A percentile compares a stretch with the other conserved stretches of the same genome.
Evolutionary conservation across 768 basidiomycete species (phyloP).

Genomic region (Xerocomellus dryophilus): DNA sequence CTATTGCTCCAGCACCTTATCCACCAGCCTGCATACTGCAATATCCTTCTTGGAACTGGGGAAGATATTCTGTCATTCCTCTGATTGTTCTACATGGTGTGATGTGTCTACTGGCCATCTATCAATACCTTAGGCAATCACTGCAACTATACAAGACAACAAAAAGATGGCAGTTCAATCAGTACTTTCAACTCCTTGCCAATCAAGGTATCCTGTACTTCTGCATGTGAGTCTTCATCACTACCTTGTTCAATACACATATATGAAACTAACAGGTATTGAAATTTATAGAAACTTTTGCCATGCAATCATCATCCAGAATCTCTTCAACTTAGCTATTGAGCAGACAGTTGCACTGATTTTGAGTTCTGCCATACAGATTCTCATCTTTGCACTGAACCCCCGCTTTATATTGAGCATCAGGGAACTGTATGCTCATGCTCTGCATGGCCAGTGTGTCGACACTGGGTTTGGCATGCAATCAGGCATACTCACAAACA

Average conservation of each 20-base stretch:
- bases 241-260: too few relatives aligned
- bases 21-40: not conserved
- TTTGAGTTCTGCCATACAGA: not conserved
- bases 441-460: not conserved
- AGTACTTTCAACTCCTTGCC: slow-evolving; percentile 5
- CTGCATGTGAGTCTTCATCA: not conserved
- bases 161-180: slow-evolving; percentile 6
- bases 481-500: not conserved
- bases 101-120: slow-evolving; percentile 6
- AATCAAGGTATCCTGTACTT: slow-evolving; percentile 13
- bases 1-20: not conserved
- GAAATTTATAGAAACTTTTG: not conserved
- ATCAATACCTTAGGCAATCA: not conserved
- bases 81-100: not conserved
- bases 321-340: not conserved
- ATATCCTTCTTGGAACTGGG: slow-evolving; percentile 6
- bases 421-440: not conserved
- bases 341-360: not conserved
- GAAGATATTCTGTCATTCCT: slow-evolving; percentile 1
- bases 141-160: not conserved
- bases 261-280: not conserved
- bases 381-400: not conserved
- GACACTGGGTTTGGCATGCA: slow-evolving; percentile 7
- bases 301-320: not conserved
- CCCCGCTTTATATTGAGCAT: slow-evolving; percentile 9